phyloP scores from a whole-genome alignment of 202 grass and related monocot species.

The Alloteropsis angusta region DNA sequence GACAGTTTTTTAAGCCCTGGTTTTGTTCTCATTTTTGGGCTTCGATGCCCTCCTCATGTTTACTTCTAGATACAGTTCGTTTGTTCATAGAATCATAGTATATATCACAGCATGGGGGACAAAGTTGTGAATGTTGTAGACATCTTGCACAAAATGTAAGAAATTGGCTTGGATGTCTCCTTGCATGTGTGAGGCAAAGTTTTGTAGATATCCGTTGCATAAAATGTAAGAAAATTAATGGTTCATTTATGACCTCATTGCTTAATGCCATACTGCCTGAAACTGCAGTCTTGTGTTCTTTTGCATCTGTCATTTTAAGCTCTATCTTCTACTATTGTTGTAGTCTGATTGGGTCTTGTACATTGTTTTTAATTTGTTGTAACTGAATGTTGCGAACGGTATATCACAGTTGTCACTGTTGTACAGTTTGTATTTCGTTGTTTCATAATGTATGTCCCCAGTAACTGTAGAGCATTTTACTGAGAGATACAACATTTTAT shows the following conservation, averaged over 20 bases:
- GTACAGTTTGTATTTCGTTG: constrained; percentile 3
- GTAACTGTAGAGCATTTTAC: background rate
- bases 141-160: too few species aligned
- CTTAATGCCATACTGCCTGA: background rate
- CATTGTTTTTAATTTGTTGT: background rate
- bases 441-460: background rate
- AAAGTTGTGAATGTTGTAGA: too few species aligned
- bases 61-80: background rate
- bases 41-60: background rate
- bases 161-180: background rate
- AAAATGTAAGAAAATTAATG: background rate
- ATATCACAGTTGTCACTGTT: background rate
- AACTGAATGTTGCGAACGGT: background rate
- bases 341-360: background rate
- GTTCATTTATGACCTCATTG: background rate
- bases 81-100: background rate
- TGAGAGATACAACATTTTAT: background rate
- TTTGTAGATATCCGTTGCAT: background rate
- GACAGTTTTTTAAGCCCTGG: background rate
- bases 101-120: background rate
- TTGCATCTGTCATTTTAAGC: background rate
- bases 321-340: background rate
- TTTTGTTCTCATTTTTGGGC: background rate
- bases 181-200: background rate
- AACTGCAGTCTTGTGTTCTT: background rate